A percentile compares a stretch with the other conserved stretches of the same genome.
phyloP scores from a whole-genome alignment of 768 basidiomycete genomes.

The Kondoa malvinella region DNA sequence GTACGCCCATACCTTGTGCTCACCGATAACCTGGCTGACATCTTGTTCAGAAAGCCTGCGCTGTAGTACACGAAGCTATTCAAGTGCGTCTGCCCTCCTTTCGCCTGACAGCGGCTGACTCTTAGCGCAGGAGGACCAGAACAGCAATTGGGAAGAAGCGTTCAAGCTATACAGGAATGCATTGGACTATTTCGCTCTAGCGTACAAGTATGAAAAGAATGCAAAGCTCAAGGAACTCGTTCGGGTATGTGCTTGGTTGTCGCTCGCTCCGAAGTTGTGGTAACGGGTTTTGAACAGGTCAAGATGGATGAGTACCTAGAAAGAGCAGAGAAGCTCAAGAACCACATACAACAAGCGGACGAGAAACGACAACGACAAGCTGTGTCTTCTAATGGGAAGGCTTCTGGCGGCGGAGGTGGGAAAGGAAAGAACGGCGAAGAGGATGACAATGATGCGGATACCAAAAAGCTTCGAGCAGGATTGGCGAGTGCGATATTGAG shows the following conservation, averaged over 20 bases:
- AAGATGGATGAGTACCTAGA: slow-evolving; percentile 85
- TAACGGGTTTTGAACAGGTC: slow-evolving; percentile 21
- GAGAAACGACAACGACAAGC: slow-evolving; percentile 48
- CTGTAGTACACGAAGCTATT: neutral
- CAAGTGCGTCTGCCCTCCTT: no score
- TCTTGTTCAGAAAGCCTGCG: neutral
- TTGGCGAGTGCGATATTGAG: slow-evolving; percentile 70
- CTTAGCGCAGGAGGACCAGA: slow-evolving; percentile 61
- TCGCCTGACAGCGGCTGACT: no score
- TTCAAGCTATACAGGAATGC: slow-evolving; percentile 90
- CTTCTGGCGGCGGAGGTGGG: slow-evolving; percentile 33
- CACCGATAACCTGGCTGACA: no score
- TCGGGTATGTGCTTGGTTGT: slow-evolving; percentile 1
- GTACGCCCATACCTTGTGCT: no score
- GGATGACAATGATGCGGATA: slow-evolving; percentile 70
- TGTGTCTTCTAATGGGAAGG: slow-evolving; percentile 40
- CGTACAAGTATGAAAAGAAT: slow-evolving; percentile 56
- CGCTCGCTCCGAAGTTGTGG: neutral
- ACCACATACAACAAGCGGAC: slow-evolving; percentile 49
- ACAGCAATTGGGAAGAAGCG: slow-evolving; percentile 82
- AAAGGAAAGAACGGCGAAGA: slow-evolving; percentile 27
- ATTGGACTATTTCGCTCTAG: slow-evolving; percentile 96
- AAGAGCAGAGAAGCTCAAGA: slow-evolving; percentile 79
- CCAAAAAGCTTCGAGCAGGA: slow-evolving; percentile 88
- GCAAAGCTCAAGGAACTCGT: slow-evolving; percentile 26